Base-by-base conservation (phyloP, 2,329 filamentous ascomycete genomes). In the Chaetomium sp. region DNA sequence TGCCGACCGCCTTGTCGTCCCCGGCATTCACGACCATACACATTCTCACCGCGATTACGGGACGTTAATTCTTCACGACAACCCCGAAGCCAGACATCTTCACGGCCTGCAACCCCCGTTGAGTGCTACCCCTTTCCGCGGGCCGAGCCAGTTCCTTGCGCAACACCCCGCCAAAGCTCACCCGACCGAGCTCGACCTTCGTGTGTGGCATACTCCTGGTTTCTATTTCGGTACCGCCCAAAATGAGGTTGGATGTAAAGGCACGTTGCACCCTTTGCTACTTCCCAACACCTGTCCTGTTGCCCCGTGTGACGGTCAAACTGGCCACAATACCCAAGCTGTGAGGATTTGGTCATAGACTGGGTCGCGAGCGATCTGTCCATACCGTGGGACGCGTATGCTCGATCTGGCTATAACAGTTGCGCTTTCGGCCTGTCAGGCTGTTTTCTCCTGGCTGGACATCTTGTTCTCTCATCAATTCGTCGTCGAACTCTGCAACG, bases 211-310 rank as follows among this genome's bases (percentile, higher is more conserved):
- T 37, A 54, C 59, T 49, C 45, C 7, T 6, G 44, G 54, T 45
- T 44, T 33, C 52, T 41, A 53, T 36, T 44, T 44, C n/a, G 48
- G 38, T 52, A 11, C 54, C 38, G 50, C 53, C 52, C 64, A 67
- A 59, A 38, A 68, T 68, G 66, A 64, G 64, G 62, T 56, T 68
- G 54, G 64, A 66, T 50, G 64, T 65, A 44, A 66, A 66, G 63
- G 64, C 54, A 60, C 43, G 64, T 65, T 44, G 37, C 54, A 53
- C 54, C 34, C 19, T 46, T 54, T 36, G 44, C 11, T 35, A 6
- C 40, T 33, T 37, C 32, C 27, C 10, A 46, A 35, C 44, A 9
- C 34, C 4, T 51, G 35, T 27, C 19, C 19, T 27, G 19, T 27
- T 27, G 3, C 19, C 19, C 44, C 45, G 58, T 58, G 41, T 44